Evolutionary conservation across 2,329 filamentous ascomycete species (phyloP), one percentile per base, ranked within the genome.

Genomic region (Drechmeria coniospora): DNA sequence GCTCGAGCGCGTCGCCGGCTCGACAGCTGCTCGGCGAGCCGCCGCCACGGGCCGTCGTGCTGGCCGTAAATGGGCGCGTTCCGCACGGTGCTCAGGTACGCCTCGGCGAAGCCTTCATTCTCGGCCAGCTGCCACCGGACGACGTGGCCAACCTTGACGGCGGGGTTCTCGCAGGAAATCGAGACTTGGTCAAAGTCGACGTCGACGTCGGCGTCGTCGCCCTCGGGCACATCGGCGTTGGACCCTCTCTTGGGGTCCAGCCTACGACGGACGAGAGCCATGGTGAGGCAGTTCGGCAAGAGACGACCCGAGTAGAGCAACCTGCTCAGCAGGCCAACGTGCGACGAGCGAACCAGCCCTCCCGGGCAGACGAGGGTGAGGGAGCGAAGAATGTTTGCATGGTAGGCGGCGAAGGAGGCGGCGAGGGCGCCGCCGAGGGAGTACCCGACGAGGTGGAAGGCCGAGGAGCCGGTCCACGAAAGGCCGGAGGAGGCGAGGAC

Each of bases 371-470:
- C 51, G 12, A 86, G 61, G 4, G 74, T 59, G 11, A 84, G 54
- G 4, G 66, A 71, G 6, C 63, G 61, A 9, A 87, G 54, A 22
- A 79, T 55, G 21, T 68, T 51, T 0, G 79, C 70, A 42, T 82
- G 80, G 44, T 71, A 71, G 1, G 67, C 63, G 2, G 79, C 67
- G 44, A 90, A 87, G 13, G 72, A 63, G 8, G 71, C 73, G 1
- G 68, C 65, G 22, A 92, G 66, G 10, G 76, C 79, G 20, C 82
- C 83, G 25, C 83, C 82, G 0, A 92, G 61, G 0, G 78, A 84
- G 49, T 90, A 92, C 2, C 82, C 83, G 4, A 84, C 54, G 5
- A 92, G 54, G 34, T 73, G 69, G 49, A 90, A 87, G 28, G 60
- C 62, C 6, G 56, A 55, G 28, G 57, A 54, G 17, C 54, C 47